Base-by-base conservation (phyloP, 352 stramenopile genomes). In the Pythium myriotylum region DNA sequence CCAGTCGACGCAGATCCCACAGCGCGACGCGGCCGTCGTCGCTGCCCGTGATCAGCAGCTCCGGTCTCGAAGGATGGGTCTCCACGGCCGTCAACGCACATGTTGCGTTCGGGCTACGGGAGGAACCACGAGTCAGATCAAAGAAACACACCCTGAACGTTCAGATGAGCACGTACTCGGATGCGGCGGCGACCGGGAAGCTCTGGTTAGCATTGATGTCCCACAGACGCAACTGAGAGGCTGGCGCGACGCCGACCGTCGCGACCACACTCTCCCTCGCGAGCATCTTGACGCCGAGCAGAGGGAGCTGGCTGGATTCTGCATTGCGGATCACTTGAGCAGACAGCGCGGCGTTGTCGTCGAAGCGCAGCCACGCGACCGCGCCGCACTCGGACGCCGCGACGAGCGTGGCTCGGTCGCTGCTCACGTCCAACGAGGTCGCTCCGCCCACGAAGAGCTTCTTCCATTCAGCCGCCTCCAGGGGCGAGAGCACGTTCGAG, bases 271-370 rank as follows among this genome's bases (percentile, higher is more conserved):
- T 79, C 48, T 91, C 83, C 14, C 72, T 71, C 14, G 76, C 78
- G 20, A 94, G 72, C 62, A 94, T 80, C 65, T 92, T 94, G 13
- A 92, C 70, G 19, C 72, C 83, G 46, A 89, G 73, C 42, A 91
- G 74, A 27, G 76, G 58, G 23, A 91, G 65, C 10, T 59, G 70
- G 55, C 78, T 89, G 52, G 76, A 67, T 52, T 80, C 67, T 41
- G 83, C 50, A 68, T 80, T 89, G 45, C 59, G 43, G 19, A 65
- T 54, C 35, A 54, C 37, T 39, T 61, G 46, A 27, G 54, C 32
- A 5, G 7, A 16, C 17, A 58, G 48, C 12, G 23, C 42, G 1
- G 26, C 62, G 22, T 62, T 39, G 17, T 86, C 71, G 61, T 89
- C 79, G 12, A 94, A 74, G 29, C 79, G 74, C 23, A 91, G 63